These are phyloP conservation scores for Mrakia gelida DNA, from an alignment of 768 basidiomycete genomes.

Conservation along the genomic window DNA sequence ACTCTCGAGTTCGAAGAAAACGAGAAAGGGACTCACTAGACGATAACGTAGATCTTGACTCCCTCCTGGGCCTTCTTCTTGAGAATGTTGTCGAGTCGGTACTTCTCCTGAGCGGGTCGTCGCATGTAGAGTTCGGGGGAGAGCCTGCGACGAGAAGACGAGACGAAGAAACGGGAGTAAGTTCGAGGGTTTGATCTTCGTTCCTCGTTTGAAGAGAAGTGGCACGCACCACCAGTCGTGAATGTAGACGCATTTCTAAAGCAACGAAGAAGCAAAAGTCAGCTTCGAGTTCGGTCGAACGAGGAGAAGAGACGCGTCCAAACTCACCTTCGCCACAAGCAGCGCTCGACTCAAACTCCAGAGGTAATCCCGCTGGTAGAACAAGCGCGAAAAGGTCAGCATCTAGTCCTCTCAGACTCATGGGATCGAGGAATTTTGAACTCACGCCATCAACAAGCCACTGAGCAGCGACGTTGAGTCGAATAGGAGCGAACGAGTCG, in stretches of 20 bases:
- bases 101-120: slow-evolving; percentile 75
- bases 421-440: too few species aligned
- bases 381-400: slow-evolving; percentile 22
- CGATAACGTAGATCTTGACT: slow-evolving; percentile 89
- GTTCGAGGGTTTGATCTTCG: not conserved
- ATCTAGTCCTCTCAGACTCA: not conserved
- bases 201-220: not conserved
- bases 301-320: not conserved
- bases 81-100: slow-evolving; percentile 78
- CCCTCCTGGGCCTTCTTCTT: slow-evolving; percentile 91
- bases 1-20: not conserved
- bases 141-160: slow-evolving; percentile 48
- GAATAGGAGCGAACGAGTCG: slow-evolving; percentile 66
- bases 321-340: slow-evolving; percentile 60
- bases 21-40: slow-evolving; percentile 61
- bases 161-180: not conserved
- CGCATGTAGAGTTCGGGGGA: slow-evolving; percentile 75
- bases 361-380: slow-evolving; percentile 81
- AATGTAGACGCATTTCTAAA: slow-evolving; percentile 62
- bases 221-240: slow-evolving; percentile 84
- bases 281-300: not conserved
- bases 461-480: slow-evolving; percentile 87
- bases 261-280: not conserved
- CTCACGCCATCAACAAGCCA: slow-evolving; percentile 96
- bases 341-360: slow-evolving; percentile 95